Conservation (phyloP, 305 asterid species). For the Ajuga reptans region DNA sequence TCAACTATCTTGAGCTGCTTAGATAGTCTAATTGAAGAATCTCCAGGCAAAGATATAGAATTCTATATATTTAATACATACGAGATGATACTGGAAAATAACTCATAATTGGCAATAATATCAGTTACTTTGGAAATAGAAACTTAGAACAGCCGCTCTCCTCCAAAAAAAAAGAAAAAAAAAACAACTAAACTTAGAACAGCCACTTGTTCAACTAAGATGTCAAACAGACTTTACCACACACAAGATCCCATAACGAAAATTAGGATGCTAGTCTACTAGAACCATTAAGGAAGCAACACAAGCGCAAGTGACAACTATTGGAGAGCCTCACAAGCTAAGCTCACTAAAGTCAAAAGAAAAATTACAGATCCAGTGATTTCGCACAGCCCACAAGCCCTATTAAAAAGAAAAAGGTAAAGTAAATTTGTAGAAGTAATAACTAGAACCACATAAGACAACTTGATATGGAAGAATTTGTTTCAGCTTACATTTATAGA, state of each 20-base stretch:
- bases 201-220: neutral
- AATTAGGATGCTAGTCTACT: neutral
- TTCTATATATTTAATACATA: neutral
- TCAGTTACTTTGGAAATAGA: neutral
- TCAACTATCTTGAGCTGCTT: neutral
- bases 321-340: neutral
- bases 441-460: neutral
- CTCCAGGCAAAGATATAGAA: neutral
- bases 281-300: neutral
- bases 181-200: neutral
- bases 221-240: neutral
- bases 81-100: neutral
- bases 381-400: neutral
- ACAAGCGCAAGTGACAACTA: neutral
- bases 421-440: neutral
- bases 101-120: neutral
- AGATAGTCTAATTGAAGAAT: slow-evolving; percentile 12
- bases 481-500: neutral
- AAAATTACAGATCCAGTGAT: neutral
- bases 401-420: neutral
- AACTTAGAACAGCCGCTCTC: neutral
- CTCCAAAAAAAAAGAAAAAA: too few species aligned
- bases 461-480: neutral
- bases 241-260: neutral
- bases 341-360: neutral